Conservation (phyloP, 2,329 filamentous ascomycete genomes). For the Cryphonectria carpinicola region DNA sequence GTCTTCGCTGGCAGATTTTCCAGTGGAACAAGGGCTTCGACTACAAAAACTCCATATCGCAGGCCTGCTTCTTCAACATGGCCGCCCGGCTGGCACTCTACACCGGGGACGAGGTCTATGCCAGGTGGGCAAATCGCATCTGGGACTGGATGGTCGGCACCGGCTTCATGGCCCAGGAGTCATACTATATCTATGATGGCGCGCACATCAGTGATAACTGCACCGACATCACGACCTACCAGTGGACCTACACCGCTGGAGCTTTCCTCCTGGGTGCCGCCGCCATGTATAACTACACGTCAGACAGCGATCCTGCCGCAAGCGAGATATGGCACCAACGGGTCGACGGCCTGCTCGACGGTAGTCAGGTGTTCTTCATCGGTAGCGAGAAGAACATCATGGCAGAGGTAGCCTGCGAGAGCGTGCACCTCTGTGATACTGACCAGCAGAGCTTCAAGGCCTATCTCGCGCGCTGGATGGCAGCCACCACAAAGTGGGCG, state of each 20-base stretch:
- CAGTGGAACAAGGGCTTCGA: constrained; percentile 73
- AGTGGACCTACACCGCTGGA: constrained; percentile 73
- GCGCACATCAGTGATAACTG: constrained; percentile 61
- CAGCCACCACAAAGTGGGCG: constrained; percentile 64
- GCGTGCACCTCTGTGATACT: constrained; percentile 59
- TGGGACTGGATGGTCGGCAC: constrained; percentile 68
- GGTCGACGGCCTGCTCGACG: constrained; percentile 59
- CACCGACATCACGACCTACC: constrained; percentile 59
- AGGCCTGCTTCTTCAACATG: constrained; percentile 54
- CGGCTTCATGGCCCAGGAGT: constrained; percentile 57
- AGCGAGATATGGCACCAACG: constrained; percentile 58
- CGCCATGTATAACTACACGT: constrained; percentile 69
- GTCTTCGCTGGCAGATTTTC: constrained; percentile 81
- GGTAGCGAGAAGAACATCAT: constrained; percentile 54
- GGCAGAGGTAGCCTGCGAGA: constrained; percentile 69
- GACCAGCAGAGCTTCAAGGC: constrained; percentile 69
- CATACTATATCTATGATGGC: constrained; percentile 62
- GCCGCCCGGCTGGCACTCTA: constrained; percentile 71
- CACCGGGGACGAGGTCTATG: constrained; percentile 74
- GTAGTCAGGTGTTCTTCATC: constrained; percentile 55
- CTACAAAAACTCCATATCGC: constrained; percentile 54
- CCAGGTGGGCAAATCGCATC: constrained; percentile 70
- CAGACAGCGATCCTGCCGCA: constrained; percentile 34
- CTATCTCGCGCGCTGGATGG: constrained; percentile 65
- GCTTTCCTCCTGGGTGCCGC: constrained; percentile 68